A percentile compares a stretch with the other conserved stretches of the same genome.
These are phyloP conservation scores for Syncephalastrum racemosum DNA, from an alignment of 371 early-diverging fungal species.

Conservation along the genomic window DNA sequence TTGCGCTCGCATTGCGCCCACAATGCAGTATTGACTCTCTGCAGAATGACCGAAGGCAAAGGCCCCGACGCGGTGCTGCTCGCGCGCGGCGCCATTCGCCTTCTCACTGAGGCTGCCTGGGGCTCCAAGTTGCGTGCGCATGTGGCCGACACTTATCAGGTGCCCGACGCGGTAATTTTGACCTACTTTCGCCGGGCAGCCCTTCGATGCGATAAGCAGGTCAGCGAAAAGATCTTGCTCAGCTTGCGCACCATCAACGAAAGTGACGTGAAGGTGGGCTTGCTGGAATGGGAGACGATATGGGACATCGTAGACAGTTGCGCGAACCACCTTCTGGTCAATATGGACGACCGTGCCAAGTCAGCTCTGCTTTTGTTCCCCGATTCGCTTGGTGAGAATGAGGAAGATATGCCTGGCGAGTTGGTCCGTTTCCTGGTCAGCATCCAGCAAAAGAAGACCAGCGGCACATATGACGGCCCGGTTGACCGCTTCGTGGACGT, in stretches of 20 bases:
- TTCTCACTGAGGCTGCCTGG: slow-evolving; percentile 62
- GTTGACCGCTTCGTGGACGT: slow-evolving; percentile 55
- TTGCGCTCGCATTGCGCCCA: slow-evolving; percentile 70
- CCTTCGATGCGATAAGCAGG: slow-evolving; percentile 16
- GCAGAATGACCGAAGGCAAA: slow-evolving; percentile 31
- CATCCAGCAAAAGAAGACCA: slow-evolving; percentile 21
- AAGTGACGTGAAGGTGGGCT: slow-evolving; percentile 16
- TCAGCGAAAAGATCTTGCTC: slow-evolving; percentile 28
- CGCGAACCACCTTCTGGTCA: slow-evolving; percentile 20
- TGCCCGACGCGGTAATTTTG: slow-evolving; percentile 36
- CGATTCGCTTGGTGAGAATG: background rate
- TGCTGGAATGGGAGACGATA: slow-evolving; percentile 47
- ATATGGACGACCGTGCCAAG: slow-evolving; percentile 20
- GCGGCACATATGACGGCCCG: slow-evolving; percentile 40
- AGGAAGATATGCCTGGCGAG: slow-evolving; percentile 14
- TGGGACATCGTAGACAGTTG: slow-evolving; percentile 46
- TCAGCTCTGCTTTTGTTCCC: too few species aligned
- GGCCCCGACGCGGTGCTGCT: slow-evolving; percentile 26
- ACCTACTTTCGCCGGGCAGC: slow-evolving; percentile 37
- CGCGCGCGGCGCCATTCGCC: slow-evolving; percentile 52
- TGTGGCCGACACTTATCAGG: slow-evolving; percentile 29
- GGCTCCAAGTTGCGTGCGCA: slow-evolving; percentile 25
- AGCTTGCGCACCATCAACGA: slow-evolving; percentile 15
- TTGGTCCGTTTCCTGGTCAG: slow-evolving; percentile 29
- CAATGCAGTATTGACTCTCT: slow-evolving; percentile 59